These are phyloP conservation scores for Citrus hindsii DNA, from an alignment of 345 rosid genomes.

Conservation along the genomic window DNA sequence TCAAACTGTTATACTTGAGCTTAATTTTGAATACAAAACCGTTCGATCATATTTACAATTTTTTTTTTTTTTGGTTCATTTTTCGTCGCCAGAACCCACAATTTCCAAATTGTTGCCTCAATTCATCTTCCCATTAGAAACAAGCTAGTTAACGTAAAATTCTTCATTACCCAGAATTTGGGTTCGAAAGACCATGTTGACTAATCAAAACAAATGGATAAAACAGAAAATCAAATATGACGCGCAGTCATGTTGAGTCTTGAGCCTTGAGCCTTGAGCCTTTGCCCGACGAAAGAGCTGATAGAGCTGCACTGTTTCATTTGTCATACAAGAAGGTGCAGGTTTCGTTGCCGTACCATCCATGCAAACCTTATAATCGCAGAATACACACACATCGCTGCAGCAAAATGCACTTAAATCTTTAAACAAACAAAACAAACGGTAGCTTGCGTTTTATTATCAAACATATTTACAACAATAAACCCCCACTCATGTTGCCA, in stretches of 20 bases:
- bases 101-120: neutral
- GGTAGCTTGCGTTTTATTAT: neutral
- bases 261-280: too few relatives aligned
- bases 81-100: too few relatives aligned
- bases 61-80: too few relatives aligned
- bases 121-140: neutral
- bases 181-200: neutral
- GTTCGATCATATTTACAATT: neutral
- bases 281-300: constrained; percentile 41
- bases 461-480: too few relatives aligned
- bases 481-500: constrained; percentile 17
- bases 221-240: neutral
- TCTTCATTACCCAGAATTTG: neutral
- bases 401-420: neutral
- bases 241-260: too few relatives aligned
- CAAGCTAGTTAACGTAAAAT: neutral
- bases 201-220: neutral
- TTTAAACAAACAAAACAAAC: too few relatives aligned
- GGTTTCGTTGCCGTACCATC: constrained; percentile 49
- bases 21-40: neutral
- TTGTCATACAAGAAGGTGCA: constrained; percentile 40
- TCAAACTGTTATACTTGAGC: neutral
- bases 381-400: constrained; percentile 46
- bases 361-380: constrained; percentile 59
- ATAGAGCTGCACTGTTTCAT: constrained; percentile 48